Conservation (phyloP, 208 protist species). For the Kentomonas sorsogonicus region DNA sequence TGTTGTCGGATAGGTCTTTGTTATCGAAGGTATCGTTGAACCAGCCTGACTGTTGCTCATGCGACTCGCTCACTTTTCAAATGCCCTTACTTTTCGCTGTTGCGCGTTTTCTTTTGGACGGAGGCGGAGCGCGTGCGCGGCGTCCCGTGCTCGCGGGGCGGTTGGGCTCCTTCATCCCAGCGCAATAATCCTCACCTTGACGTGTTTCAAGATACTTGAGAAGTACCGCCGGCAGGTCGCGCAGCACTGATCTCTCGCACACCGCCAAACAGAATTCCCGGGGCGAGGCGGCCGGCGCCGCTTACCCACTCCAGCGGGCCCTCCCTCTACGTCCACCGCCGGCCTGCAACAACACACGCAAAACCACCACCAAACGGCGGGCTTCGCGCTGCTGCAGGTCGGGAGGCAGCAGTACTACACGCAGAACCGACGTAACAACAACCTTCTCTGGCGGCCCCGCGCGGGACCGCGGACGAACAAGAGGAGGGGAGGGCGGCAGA, state of each 20-base stretch:
- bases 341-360: conserved; percentile 42
- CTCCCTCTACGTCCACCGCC: conserved; percentile 28
- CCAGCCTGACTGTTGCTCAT: no score
- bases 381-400: conserved; percentile 63
- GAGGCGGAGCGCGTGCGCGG: conserved; percentile 21
- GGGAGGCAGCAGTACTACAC: conserved; percentile 85
- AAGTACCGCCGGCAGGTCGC: no score
- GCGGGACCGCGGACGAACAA: neutral
- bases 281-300: conserved; percentile 26
- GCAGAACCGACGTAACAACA: conserved; percentile 91
- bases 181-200: no score
- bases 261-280: no score
- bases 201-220: no score
- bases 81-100: no score
- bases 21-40: no score
- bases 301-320: conserved; percentile 43
- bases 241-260: no score
- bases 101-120: no score
- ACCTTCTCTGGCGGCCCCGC: conserved; percentile 90
- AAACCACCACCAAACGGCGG: conserved; percentile 42
- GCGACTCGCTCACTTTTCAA: no score
- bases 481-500: neutral
- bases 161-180: neutral
- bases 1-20: no score
- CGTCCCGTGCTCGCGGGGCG: conserved; percentile 33